Conservation (phyloP, 2,329 filamentous ascomycete species). For the Talaromyces marneffei region DNA sequence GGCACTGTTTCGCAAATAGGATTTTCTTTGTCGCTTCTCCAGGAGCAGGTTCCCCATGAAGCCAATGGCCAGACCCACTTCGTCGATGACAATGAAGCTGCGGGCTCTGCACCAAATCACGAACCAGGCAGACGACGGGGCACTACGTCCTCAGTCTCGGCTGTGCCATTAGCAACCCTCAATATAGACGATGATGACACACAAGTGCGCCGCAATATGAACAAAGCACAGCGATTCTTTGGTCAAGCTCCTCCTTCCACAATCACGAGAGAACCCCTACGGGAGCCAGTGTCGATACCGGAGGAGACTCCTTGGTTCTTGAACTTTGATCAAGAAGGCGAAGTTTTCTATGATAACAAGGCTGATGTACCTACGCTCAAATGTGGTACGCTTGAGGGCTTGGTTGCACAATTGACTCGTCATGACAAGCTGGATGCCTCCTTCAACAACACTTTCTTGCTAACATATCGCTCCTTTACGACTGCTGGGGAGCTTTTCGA, state of each 20-base stretch:
- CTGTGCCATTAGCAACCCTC: constrained; percentile 29
- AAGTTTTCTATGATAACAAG: constrained; percentile 86
- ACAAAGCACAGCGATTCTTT: constrained; percentile 45
- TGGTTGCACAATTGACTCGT: constrained; percentile 91
- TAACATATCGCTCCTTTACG: constrained; percentile 95
- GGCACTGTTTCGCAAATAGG: constrained; percentile 81
- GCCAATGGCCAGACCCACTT: constrained; percentile 30
- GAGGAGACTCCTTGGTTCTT: constrained; percentile 82
- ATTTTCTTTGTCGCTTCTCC: constrained; percentile 79
- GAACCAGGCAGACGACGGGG: constrained; percentile 35
- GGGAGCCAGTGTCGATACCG: constrained; percentile 45
- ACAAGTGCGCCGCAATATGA: constrained; percentile 40
- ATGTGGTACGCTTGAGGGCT: constrained; percentile 78
- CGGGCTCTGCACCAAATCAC: constrained; percentile 24
- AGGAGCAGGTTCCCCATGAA: constrained; percentile 65
- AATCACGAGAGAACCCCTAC: constrained; percentile 32
- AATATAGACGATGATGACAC: constrained; percentile 32
- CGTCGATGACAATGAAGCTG: constrained; percentile 22
- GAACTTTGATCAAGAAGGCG: constrained; percentile 77
- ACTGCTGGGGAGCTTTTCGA: constrained; percentile 86
- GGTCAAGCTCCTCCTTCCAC: constrained; percentile 41
- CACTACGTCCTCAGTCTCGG: constrained; percentile 40
- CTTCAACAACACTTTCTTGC: constrained; percentile 95
- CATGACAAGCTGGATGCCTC: constrained; percentile 92
- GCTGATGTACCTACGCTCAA: constrained; percentile 68